Conservation (phyloP, 768 basidiomycete species). For the Cystobasidium onofrii region DNA sequence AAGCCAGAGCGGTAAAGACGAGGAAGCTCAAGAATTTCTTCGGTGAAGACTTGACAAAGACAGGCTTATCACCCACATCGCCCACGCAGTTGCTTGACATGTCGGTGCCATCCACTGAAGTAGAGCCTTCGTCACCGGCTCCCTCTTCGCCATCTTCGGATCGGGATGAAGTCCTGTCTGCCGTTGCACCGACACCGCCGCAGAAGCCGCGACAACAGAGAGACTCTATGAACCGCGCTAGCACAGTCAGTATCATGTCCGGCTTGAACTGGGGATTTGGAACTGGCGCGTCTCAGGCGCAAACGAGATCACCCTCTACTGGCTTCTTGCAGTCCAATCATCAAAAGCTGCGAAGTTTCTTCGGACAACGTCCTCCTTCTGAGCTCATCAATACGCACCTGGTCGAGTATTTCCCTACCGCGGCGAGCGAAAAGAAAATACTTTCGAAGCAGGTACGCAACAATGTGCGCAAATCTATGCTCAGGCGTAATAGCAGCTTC, state of each 20-base stretch:
- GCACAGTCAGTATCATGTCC: slow-evolving; percentile 85
- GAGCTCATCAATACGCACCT: slow-evolving; percentile 93
- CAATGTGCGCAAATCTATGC: slow-evolving; percentile 57
- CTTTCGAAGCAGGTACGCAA: slow-evolving; percentile 78
- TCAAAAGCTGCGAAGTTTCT: slow-evolving; percentile 79
- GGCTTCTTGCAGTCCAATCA: slow-evolving; percentile 28
- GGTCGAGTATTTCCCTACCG: slow-evolving; percentile 87
- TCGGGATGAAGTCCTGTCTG: slow-evolving; percentile 38
- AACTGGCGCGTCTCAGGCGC: slow-evolving; percentile 7
- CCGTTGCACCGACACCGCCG: slow-evolving; percentile 23
- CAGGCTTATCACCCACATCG: slow-evolving; percentile 45
- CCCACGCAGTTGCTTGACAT: slow-evolving; percentile 45
- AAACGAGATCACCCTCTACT: slow-evolving; percentile 43
- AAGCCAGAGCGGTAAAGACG: slow-evolving; percentile 22
- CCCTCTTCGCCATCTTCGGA: slow-evolving; percentile 43
- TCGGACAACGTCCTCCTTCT: slow-evolving; percentile 92
- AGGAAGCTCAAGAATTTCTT: slow-evolving; percentile 42
- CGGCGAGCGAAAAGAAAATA: slow-evolving; percentile 69
- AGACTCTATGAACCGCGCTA: slow-evolving; percentile 76
- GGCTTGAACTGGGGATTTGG: slow-evolving; percentile 57
- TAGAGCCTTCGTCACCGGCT: slow-evolving; percentile 40
- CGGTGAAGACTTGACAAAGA: slow-evolving; percentile 36
- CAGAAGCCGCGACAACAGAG: slow-evolving; percentile 34
- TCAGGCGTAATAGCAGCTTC: slow-evolving; percentile 23
- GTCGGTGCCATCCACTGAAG: slow-evolving; percentile 39